Evolutionary conservation across 345 rosid species (phyloP).

Genomic region (Populus alba): DNA sequence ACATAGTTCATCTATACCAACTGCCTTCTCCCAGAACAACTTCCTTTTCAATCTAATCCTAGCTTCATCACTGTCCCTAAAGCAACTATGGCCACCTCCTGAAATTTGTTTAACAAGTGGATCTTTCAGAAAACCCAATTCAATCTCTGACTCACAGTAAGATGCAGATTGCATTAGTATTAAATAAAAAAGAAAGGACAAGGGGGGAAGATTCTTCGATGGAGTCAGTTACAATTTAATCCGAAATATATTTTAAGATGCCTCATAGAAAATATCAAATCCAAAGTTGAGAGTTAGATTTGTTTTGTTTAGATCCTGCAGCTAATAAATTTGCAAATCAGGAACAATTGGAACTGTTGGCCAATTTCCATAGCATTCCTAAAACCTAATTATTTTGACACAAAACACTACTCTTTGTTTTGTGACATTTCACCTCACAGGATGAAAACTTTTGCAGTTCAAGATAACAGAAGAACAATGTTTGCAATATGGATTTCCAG

Average conservation of each 20-base stretch:
- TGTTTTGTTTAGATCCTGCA: not conserved
- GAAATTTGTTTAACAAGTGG: not conserved
- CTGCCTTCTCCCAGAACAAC: constrained; percentile 96
- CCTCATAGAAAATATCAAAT: not conserved
- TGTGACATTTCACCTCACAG: not conserved
- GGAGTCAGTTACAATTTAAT: not conserved
- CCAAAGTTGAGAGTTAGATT: not conserved
- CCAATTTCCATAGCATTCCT: not conserved
- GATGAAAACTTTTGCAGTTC: not conserved
- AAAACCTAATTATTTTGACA: not conserved
- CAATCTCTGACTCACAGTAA: not conserved
- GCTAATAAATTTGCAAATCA: not conserved
- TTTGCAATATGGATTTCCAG: not conserved
- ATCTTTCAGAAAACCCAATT: not conserved
- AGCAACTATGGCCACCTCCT: constrained; percentile 99
- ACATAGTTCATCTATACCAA: constrained; percentile 73
- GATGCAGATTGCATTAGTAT: not conserved
- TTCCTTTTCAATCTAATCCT: constrained; percentile 73
- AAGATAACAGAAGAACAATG: not conserved
- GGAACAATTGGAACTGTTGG: not conserved
- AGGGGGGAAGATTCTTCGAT: too few relatives aligned
- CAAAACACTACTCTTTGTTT: not conserved
- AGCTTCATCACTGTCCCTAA: constrained; percentile 84
- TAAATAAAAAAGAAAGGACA: not conserved
- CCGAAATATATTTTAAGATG: not conserved